A percentile compares a stretch with the other conserved stretches of the same genome.
Conservation (phyloP, 306 rosid species). For the Trichosanthes truncata region DNA sequence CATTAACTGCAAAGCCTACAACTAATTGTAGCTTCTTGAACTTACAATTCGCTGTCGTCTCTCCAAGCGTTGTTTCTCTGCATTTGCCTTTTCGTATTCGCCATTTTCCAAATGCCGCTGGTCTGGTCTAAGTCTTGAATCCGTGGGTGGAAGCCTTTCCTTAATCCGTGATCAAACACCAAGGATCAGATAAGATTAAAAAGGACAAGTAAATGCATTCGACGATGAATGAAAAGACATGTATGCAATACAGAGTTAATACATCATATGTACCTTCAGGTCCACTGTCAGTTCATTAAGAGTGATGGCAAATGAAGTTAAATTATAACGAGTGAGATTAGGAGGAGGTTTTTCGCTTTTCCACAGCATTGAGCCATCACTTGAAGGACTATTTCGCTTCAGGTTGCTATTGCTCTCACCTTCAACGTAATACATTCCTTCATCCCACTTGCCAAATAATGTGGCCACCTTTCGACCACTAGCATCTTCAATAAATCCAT, state of each 20-base stretch:
- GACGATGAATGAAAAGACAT: slow-evolving; percentile 27
- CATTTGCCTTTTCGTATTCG: slow-evolving; percentile 87
- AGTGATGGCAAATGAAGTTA: slow-evolving; percentile 87
- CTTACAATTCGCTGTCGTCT: slow-evolving; percentile 93
- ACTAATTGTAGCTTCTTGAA: slow-evolving; percentile 4
- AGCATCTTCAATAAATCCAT: slow-evolving; percentile 76
- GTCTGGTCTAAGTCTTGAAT: slow-evolving; percentile 96
- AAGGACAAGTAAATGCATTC: slow-evolving; percentile 39
- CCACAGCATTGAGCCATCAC: slow-evolving; percentile 59
- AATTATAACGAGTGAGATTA: slow-evolving; percentile 83
- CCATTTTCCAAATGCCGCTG: slow-evolving; percentile 97
- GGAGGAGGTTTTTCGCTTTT: slow-evolving; percentile 56
- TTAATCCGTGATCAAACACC: slow-evolving; percentile 92
- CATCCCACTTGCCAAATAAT: slow-evolving; percentile 94
- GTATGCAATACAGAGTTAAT: slow-evolving; percentile 19
- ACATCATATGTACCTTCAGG: slow-evolving; percentile 67
- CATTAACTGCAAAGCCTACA: not conserved
- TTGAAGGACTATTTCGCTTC: slow-evolving; percentile 34
- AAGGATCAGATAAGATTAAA: slow-evolving; percentile 71
- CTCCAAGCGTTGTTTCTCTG: slow-evolving; percentile 85
- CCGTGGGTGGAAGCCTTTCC: slow-evolving; percentile 99
- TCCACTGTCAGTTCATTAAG: slow-evolving; percentile 74
- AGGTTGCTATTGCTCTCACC: slow-evolving; percentile 49
- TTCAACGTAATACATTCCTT: slow-evolving; percentile 48
- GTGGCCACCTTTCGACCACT: slow-evolving; percentile 56